Evolutionary conservation across 2,329 filamentous ascomycete species (phyloP).

Genomic region (Aphanocladium album): DNA sequence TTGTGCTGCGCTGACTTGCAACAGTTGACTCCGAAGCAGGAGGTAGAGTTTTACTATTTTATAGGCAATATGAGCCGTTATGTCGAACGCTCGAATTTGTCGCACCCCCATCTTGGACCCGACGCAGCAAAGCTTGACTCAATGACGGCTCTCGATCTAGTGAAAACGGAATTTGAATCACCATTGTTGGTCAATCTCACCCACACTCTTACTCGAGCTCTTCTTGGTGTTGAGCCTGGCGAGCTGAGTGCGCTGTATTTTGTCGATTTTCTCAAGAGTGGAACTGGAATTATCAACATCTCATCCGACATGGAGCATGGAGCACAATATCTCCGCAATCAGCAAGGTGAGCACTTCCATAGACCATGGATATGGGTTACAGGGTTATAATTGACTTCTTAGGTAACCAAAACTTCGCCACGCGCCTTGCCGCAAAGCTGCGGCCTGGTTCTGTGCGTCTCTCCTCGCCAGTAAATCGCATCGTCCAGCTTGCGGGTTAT

Average conservation of each 20-base stretch:
- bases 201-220: conserved; percentile 5
- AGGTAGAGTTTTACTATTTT: background rate
- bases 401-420: background rate
- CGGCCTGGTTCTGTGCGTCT: background rate
- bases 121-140: background rate
- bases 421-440: background rate
- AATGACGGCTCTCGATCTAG: conserved; percentile 4
- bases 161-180: background rate
- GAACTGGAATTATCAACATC: conserved; percentile 18
- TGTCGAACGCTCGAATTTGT: background rate
- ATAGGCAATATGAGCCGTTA: background rate
- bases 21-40: background rate
- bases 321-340: conserved; percentile 21
- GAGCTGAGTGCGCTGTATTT: conserved; percentile 19
- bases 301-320: conserved; percentile 18
- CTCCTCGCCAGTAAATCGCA: background rate
- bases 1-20: background rate
- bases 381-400: background rate
- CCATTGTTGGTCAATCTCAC: background rate
- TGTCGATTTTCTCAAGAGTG: conserved; percentile 19
- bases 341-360: conserved; percentile 14
- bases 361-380: background rate
- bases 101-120: background rate
- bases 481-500: background rate
- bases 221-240: conserved; percentile 19